Base-by-base conservation (phyloP, 1,284 basidiomycete species). In the Malassezia dermatis region DNA sequence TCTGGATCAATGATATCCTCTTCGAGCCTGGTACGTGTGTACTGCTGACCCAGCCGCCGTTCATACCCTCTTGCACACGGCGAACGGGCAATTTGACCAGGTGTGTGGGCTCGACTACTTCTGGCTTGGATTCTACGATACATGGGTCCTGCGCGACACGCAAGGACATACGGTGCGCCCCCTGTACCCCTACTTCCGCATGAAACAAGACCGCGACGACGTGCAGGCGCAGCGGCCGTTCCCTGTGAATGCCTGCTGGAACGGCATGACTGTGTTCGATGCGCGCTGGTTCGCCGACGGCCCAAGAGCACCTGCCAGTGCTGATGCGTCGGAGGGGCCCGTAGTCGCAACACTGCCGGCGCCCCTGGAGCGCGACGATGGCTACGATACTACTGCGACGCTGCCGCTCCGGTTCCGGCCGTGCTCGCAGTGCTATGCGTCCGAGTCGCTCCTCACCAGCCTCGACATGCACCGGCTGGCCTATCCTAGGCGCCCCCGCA, bases 181-280 rank as follows among this genome's bases (percentile, higher is more conserved):
- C 73, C 12, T 79, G 54, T 82, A 80, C 79, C 81, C 81, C 0
- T 81, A 79, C 64, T 79, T 81, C 60, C 75, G 78, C 67, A 62
- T 63, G 67, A 60, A 59, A 68, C 47, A 67, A 59, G 69, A 77
- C 27, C n/a, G 74, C 79, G 55, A 69, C 71, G 51, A 53, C 57
- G 27, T 70, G 41, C 51, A 48, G 12, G 30, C 48, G 0, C 78
- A 78, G 28, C 71, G 76, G 31, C 78, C 79, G 1, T 78, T 80
- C n/a, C 77, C 78, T 8, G 81, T 81, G 4, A 78, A 80, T 47
- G 66, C 79, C 0, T 83, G 81, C 71, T 82, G 82, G 82, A 83
- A 83, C 66, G 82, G 82, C 24, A 79, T 81, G 52, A 77, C 79
- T 39, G 79, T 77, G 0, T 79, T 82, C 62, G 62, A 69, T 17